Evolutionary conservation across 257 asterid species (phyloP), one percentile per base, ranked within the genome.

Genomic region (Nicotiana undulata): DNA sequence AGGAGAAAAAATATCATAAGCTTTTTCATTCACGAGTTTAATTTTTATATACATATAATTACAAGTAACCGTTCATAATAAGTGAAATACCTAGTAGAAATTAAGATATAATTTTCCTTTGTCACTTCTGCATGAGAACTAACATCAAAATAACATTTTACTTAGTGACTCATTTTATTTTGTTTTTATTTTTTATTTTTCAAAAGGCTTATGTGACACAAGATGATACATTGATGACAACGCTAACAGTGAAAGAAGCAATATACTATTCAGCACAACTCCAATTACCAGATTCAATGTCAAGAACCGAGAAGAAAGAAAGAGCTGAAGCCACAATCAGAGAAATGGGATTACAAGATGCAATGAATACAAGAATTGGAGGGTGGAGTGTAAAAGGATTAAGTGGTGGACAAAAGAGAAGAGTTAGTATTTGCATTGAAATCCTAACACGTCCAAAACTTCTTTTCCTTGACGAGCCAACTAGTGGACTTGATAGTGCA

Each of bases 311-410:
- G 76, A 90, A 89, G 76, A 82, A 61, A 58, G 85, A 88, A 31
- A 75, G 93, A 61, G 93, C 88, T 3, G 93, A 91, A 31, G 64
- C 74, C 0, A 82, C 87, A 0, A 91, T 89, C 3, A 86, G 70
- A 75, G 92, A 89, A 55, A 89, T 89, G 95, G 95, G 95, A 0
- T 75, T 91, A 64, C 88, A 82, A 66, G 91, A 89, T 40, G 87
- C 92, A 6, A 66, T 86, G 63, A 59, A 89, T 65, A 88, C 95
- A 2, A 82, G 90, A 77, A 88, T 91, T 13, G 95, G 95, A 77
- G 93, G 93, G 49, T 89, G 93, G 95, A 82, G 85, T n/a, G 90
- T 88, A 2, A 89, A 87, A 83, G 95, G 95, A 0, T 81, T 91
- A 0, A 91, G 95, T 58, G 93, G 95, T 0, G 95, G 95, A 3